Percentiles rank a stretch among this genome's conserved stretches.
Conservation (phyloP, 2,329 filamentous ascomycete genomes). For the Penicillium nordicum region DNA sequence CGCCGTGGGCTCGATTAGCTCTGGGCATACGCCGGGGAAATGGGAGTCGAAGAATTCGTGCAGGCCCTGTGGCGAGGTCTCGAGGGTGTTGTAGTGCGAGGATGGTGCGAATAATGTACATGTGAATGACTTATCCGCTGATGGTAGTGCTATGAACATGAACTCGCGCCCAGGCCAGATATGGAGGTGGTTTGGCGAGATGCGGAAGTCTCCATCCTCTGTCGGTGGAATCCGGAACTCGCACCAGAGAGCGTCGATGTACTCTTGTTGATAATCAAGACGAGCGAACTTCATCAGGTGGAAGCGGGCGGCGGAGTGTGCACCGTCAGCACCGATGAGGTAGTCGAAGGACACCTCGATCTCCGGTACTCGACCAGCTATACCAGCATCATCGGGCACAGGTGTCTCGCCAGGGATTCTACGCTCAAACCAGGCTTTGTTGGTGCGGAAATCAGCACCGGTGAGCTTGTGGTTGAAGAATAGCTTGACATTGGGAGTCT, state of each 20-base stretch:
- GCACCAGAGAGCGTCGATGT: slow-evolving; percentile 96
- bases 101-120: slow-evolving; percentile 88
- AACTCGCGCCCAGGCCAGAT: slow-evolving; percentile 94
- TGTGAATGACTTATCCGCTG: slow-evolving; percentile 85
- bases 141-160: slow-evolving; percentile 97
- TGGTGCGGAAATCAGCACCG: slow-evolving; percentile 75
- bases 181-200: slow-evolving; percentile 90
- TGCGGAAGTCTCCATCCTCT: slow-evolving; percentile 59
- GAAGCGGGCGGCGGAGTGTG: slow-evolving; percentile 85
- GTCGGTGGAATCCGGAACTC: slow-evolving; percentile 77
- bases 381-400: slow-evolving; percentile 30
- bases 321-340: slow-evolving; percentile 90
- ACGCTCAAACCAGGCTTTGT: slow-evolving; percentile 83
- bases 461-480: slow-evolving; percentile 93
- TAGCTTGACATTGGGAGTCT: slow-evolving; percentile 82
- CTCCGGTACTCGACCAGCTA: slow-evolving; percentile 57
- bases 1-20: slow-evolving; percentile 57
- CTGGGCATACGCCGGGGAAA: slow-evolving; percentile 77
- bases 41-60: slow-evolving; percentile 82
- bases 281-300: slow-evolving; percentile 94
- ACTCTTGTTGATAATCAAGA: slow-evolving; percentile 89
- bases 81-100: slow-evolving; percentile 64
- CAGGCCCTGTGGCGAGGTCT: slow-evolving; percentile 61
- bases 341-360: slow-evolving; percentile 86
- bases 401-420: slow-evolving; percentile 33